These are phyloP conservation scores for Oryza australiensis DNA, from an alignment of 176 grass and related monocot species.

Conservation along the genomic window DNA sequence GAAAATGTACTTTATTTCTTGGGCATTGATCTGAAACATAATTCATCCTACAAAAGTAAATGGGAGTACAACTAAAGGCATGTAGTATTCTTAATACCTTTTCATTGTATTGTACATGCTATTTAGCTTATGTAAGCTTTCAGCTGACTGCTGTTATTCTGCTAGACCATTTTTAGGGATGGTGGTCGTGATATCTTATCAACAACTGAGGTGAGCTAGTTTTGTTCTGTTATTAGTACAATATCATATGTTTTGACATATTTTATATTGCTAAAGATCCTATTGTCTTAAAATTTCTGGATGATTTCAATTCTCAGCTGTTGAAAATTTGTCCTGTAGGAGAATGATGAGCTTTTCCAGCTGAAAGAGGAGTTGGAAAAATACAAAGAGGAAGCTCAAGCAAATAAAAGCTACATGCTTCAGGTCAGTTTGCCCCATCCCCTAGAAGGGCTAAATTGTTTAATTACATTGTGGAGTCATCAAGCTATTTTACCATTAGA, in stretches of 20 bases:
- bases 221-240: background rate
- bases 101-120: background rate
- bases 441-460: background rate
- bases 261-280: background rate
- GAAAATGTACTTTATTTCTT: background rate
- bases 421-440: conserved; percentile 45
- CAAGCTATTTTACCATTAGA: background rate
- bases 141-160: conserved; percentile 29
- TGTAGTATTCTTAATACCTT: background rate
- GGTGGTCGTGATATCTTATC: conserved; percentile 34
- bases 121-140: background rate
- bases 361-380: conserved; percentile 87
- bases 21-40: background rate
- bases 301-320: background rate
- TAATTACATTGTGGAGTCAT: background rate
- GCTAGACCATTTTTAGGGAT: conserved; percentile 43
- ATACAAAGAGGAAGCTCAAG: conserved; percentile 81
- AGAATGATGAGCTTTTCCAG: conserved; percentile 67
- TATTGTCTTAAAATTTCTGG: background rate
- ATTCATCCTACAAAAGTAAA: background rate
- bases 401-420: conserved; percentile 94
- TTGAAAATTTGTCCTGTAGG: conserved; percentile 36
- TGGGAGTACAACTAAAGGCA: background rate
- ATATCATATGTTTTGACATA: background rate
- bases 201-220: conserved; percentile 51